phyloP scores from a whole-genome alignment of 2,329 filamentous ascomycete species.

The Tolypocladium inflatum region DNA sequence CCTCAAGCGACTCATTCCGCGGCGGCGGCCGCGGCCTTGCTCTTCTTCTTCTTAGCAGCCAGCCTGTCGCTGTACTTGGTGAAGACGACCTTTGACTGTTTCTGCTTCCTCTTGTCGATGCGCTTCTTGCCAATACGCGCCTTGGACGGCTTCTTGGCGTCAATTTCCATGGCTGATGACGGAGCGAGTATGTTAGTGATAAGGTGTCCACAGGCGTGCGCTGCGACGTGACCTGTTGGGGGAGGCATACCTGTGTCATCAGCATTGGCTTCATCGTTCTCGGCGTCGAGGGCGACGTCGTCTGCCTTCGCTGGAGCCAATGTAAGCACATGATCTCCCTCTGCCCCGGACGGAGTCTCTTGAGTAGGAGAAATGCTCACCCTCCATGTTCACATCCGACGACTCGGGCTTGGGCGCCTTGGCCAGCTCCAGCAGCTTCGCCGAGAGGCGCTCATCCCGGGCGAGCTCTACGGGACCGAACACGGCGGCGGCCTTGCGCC shows the following conservation, averaged over 20 bases:
- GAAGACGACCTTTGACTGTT: conserved; percentile 50
- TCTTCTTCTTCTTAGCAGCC: conserved; percentile 33
- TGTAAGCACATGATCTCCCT: conserved; percentile 1
- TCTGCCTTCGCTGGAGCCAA: conserved; percentile 8
- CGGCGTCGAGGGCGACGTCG: conserved; percentile 15
- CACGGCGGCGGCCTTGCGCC: conserved; percentile 66
- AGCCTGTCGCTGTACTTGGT: conserved; percentile 45
- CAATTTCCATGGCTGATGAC: conserved; percentile 46
- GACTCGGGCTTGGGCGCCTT: conserved; percentile 62
- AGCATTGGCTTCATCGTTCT: conserved; percentile 19
- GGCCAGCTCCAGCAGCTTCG: conserved; percentile 74
- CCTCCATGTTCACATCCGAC: conserved; percentile 39
- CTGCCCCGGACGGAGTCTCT: background rate
- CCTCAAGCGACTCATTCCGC: background rate
- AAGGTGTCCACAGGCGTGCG: conserved; percentile 2
- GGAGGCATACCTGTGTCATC: conserved; percentile 15
- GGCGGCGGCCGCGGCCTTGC: background rate
- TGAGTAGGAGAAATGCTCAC: conserved; percentile 12
- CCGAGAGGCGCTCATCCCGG: conserved; percentile 72
- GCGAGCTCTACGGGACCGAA: conserved; percentile 77
- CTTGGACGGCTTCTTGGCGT: conserved; percentile 34
- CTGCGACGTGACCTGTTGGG: background rate
- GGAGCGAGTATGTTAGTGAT: background rate
- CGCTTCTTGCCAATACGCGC: conserved; percentile 36
- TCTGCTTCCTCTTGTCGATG: conserved; percentile 47